Evolutionary conservation across 2,329 filamentous ascomycete species (phyloP).

Genomic region (Alternaria novae-zelandiae): DNA sequence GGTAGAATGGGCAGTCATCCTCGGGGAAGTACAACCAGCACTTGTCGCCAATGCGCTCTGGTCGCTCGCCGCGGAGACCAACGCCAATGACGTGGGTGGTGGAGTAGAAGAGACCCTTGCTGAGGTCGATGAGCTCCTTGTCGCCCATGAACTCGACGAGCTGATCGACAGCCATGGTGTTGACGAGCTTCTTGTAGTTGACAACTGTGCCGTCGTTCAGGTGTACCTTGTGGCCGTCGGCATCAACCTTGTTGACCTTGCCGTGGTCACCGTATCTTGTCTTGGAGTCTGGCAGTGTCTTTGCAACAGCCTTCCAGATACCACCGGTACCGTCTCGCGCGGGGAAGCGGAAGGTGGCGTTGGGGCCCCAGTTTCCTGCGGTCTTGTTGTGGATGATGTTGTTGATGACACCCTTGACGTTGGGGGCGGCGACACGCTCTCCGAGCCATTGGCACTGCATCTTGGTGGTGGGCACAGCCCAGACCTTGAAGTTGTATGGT

Average conservation of each 20-base stretch:
- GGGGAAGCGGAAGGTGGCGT: conserved; percentile 98
- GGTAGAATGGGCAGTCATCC: conserved; percentile 98
- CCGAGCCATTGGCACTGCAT: conserved; percentile 99
- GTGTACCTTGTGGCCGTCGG: conserved; percentile 80
- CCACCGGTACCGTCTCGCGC: conserved; percentile 93
- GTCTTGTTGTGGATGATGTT: conserved; percentile 97
- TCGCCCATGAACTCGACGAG: conserved; percentile 88
- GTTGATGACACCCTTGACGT: conserved; percentile 90
- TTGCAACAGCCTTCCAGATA: conserved; percentile 97
- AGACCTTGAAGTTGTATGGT: conserved; percentile 99
- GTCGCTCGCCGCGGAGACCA: conserved; percentile 87
- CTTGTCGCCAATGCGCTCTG: conserved; percentile 97
- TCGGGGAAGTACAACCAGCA: conserved; percentile 99
- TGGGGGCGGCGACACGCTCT: conserved; percentile 95
- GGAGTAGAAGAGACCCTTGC: conserved; percentile 94
- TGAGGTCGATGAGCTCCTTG: conserved; percentile 79
- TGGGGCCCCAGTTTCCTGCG: conserved; percentile 97
- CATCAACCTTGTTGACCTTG: conserved; percentile 85
- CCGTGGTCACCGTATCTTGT: conserved; percentile 86
- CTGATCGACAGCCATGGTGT: conserved; percentile 93
- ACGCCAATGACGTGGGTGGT: conserved; percentile 97
- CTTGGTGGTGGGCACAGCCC: conserved; percentile 98
- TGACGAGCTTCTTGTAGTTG: conserved; percentile 90
- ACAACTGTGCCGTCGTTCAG: conserved; percentile 86
- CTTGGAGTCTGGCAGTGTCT: conserved; percentile 91